Evolutionary conservation across 2,329 filamentous ascomycete species (phyloP), one percentile per base, ranked within the genome.

Genomic region (Paecilomyces niveus): DNA sequence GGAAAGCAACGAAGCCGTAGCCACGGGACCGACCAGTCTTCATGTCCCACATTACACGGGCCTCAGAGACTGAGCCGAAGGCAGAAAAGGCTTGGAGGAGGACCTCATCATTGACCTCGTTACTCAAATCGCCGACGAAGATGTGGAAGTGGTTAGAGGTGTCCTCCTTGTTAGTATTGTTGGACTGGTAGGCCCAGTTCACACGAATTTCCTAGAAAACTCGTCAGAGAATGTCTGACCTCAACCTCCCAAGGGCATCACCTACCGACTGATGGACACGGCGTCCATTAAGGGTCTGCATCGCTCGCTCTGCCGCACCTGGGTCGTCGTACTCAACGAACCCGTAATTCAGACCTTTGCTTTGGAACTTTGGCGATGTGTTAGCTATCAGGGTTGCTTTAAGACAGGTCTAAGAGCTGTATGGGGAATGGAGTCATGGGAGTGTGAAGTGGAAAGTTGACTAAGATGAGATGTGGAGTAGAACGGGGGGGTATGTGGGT

Each of bases 21-120:
- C 94, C 94, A 72, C 94, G 90, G 65, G 94, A 97, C 63, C 94
- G 88, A 65, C 94, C 94, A 35, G 94, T 99, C 84, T 99, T 99
- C 94, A 99, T 99, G 75, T 99, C 94, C 94, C 94, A 99, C 94
- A 99, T 99, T 64, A 99, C 94, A 69, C 94, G 92, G 60, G 94
- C 94, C 77, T 99, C 94, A 2, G 94, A 99, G 54, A 99, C 92
- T 11, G 87, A 90, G 49, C 94, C 94, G 74, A 97, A 99, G 52
- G 91, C 91, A 54, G 91, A 95, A 77, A 99, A 99, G 11, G 94
- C 94, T 76, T 97, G 92, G 15, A 89, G 81, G 22, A 99, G 83
- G 56, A 97, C 86, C 71, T 99, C 94, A 68, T 99, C 94, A 68
- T 99, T 99, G 74, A 99, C 94, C 76, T 99, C 94, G 71, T 99